Evolutionary conservation across 1,284 basidiomycete genomes (phyloP), one percentile per base, ranked within the genome.

Genomic region (Sporisorium scitamineum): DNA sequence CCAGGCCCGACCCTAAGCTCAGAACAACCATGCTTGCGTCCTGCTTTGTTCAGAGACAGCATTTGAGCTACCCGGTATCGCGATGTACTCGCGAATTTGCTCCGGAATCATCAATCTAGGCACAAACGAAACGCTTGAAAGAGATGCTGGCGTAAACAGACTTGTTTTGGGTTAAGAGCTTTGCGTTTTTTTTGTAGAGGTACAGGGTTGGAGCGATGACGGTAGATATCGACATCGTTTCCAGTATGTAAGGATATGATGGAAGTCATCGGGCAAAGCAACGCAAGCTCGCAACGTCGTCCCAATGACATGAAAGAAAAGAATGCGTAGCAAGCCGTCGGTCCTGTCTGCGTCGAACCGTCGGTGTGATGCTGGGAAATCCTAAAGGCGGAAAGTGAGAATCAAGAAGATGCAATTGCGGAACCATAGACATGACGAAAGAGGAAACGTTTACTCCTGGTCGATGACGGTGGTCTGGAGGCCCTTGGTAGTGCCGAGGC

Each of bases 401-500:
- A 31, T 34, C n/a, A 54, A 37, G 34, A 61, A 71, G 63, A 71
- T 71, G 69, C 69, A 53, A 62, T 41, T 66, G 60, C 62, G 69
- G 32, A 54, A 66, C 63, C 62, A 71, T 41, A 44, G 64, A 72
- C 60, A 59, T 39, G 64, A 67, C 47, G 48, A 58, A 39, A 52
- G 54, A 59, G 20, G n/a, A 54, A 24, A 47, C 5, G 24, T 67
- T 76, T 76, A 76, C 73, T 85, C 84, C 76, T 82, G 80, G 79
- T 85, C 84, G 47, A 85, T 75, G 61, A 84, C 76, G 45, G 69
- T 76, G 60, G 84, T 85, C 62, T 84, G 78, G 54, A 83, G 80
- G 52, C 84, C 84, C 79, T 85, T 83, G 82, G 71, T 68, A 71
- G 79, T 80, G 75, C 81, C 82, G 70, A 84, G 83, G 62, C 84